Percentiles rank a stretch among this genome's conserved stretches.
Evolutionary conservation across 2,329 filamentous ascomycete genomes (phyloP).

Genomic region (Aspergillaceae sp.): DNA sequence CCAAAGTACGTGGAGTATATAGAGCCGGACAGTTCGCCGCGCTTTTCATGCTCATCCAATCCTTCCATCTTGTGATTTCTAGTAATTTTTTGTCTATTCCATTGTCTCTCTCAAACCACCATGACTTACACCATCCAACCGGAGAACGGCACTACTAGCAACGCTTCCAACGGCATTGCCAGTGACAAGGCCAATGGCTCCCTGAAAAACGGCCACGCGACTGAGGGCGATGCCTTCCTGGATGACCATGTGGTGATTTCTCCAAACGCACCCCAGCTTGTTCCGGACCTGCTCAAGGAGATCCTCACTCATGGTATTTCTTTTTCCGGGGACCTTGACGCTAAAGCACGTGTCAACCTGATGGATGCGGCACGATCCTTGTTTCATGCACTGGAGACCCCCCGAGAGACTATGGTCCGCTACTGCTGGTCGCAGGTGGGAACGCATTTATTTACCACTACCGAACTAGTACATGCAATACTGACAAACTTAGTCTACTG

Average conservation of each 20-base stretch:
- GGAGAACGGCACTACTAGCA: not conserved
- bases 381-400: conserved; percentile 33
- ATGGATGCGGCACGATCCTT: conserved; percentile 12
- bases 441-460: not conserved
- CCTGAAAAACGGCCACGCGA: not conserved
- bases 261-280: conserved; percentile 1
- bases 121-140: not conserved
- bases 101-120: not conserved
- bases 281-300: conserved; percentile 6
- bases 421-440: conserved; percentile 38
- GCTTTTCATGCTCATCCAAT: not conserved
- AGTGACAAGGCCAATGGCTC: not conserved
- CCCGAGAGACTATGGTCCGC: conserved; percentile 42
- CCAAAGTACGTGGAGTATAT: not conserved
- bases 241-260: conserved; percentile 8
- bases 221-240: conserved; percentile 2
- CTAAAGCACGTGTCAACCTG: conserved; percentile 7
- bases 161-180: not conserved
- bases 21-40: not conserved
- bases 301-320: conserved; percentile 4
- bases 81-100: not conserved
- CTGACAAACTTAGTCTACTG: conserved; percentile 6
- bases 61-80: not conserved
- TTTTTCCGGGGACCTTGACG: conserved; percentile 3
- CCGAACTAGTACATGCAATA: too few relatives aligned